Conservation (phyloP, 2,329 filamentous ascomycete species). For the Fusarium pseudoanthophilum region DNA sequence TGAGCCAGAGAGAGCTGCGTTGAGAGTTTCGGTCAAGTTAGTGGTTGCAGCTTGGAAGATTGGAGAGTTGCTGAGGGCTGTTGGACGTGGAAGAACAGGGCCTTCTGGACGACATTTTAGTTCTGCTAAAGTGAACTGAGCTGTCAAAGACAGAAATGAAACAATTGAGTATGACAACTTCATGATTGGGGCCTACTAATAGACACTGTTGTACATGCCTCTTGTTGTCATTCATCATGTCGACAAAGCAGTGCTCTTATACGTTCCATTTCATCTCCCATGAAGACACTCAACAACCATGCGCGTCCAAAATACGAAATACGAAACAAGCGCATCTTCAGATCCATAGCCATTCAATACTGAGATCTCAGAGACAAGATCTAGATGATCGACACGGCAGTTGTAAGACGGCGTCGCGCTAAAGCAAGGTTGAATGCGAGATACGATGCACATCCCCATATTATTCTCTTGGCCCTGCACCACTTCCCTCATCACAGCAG, state of each 20-base stretch:
- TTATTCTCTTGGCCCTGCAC: neutral
- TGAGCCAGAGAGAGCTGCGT: constrained; percentile 46
- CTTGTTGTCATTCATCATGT: neutral
- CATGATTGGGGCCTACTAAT: constrained; percentile 2
- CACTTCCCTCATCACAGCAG: neutral
- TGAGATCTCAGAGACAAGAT: neutral
- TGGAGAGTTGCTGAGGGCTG: constrained; percentile 34
- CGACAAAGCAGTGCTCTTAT: neutral
- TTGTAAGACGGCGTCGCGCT: constrained; percentile 14
- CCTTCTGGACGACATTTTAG: constrained; percentile 47
- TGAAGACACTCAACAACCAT: neutral
- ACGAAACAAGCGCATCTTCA: neutral
- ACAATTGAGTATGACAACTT: neutral
- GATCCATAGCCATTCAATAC: neutral
- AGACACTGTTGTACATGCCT: no score
- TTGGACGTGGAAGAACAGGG: constrained; percentile 48
- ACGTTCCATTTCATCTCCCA: neutral
- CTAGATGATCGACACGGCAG: constrained; percentile 20
- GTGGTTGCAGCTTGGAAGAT: constrained; percentile 44
- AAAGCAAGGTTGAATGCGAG: constrained; percentile 25
- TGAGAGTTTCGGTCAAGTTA: constrained; percentile 45
- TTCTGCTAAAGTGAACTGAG: neutral
- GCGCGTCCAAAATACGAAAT: constrained; percentile 24
- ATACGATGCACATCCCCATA: constrained; percentile 26
- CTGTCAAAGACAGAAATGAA: neutral